phyloP scores from a whole-genome alignment of 2,329 filamentous ascomycete species.

The Amauroascus verrucosus region DNA sequence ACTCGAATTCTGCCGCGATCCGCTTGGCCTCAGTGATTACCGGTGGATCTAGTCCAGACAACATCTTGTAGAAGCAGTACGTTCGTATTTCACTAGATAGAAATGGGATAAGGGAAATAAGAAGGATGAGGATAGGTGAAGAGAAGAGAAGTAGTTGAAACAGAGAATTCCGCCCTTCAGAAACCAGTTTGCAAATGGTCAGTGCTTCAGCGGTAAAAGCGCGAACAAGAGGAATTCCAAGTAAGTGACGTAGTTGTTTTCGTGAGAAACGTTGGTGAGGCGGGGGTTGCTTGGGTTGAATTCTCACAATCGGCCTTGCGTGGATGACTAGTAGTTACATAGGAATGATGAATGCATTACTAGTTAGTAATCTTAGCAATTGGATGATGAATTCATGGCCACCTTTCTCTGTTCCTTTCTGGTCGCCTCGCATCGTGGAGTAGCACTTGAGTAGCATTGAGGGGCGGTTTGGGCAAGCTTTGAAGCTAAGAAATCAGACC shows the following conservation, averaged over 20 bases:
- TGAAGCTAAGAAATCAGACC: too few relatives aligned
- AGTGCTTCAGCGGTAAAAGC: background rate
- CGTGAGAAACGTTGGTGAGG: background rate
- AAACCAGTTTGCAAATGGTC: background rate
- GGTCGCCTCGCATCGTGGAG: too few relatives aligned
- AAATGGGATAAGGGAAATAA: background rate
- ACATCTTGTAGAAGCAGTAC: constrained; percentile 6
- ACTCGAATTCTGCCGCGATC: constrained; percentile 78
- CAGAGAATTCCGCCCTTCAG: background rate
- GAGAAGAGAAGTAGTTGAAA: background rate
- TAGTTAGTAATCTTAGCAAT: too few relatives aligned
- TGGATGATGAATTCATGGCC: too few relatives aligned
- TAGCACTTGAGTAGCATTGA: too few relatives aligned
- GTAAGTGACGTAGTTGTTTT: background rate
- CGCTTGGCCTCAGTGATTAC: constrained; percentile 62
- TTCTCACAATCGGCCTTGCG: background rate
- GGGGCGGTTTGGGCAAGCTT: too few relatives aligned
- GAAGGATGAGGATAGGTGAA: background rate
- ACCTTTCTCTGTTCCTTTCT: too few relatives aligned
- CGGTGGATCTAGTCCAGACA: constrained; percentile 20
- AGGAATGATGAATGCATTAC: too few relatives aligned
- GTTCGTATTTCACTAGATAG: background rate
- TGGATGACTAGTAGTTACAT: too few relatives aligned
- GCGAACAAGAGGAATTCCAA: background rate
- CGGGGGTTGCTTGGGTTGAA: background rate